Evolutionary conservation across 192 early-diverging fungal genomes (phyloP), one percentile per base, ranked within the genome.

Genomic region (Phycomyces blakesleeanus): DNA sequence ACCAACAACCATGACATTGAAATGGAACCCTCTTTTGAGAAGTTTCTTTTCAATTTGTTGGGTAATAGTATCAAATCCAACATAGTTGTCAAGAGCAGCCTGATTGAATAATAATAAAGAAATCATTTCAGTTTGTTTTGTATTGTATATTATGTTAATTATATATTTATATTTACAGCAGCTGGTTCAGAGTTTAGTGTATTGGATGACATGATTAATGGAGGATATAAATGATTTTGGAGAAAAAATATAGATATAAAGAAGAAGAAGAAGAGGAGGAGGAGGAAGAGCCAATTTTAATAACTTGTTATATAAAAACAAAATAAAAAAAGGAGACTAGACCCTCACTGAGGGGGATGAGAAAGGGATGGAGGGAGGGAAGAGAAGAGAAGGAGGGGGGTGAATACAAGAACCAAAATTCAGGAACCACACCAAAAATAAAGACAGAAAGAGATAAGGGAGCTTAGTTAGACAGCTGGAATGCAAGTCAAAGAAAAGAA

Each of bases 1-100:
- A 89, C 91, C 91, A 65, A 98, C 96, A 26, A 97, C 90, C 83
- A 98, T 97, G 66, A 98, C 76, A 79, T 97, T 98, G 75, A 98
- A 94, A 68, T 91, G 88, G 81, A 98, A 98, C 40, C 94, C 94
- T 50, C 94, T 88, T 82, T 97, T 95, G 34, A 97, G 76, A 64
- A 96, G 81, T 85, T 97, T 98, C 80, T 90, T 91, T 73, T 97
- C 93, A 77, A 97, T 96, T 85, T 98, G 96, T 64, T 85, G 80
- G 59, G 93, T 93, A 80, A 98, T 92, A 59, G 88, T 89, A 81
- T 97, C 95, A 77, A 97, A 98, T 25, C 96, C 96, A 69, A 98
- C 96, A 75, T 98, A 97, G 70, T 86, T 84, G 69, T 93, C 88
- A 57, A 91, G 81, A 44, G 75, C 67, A 68, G 78, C 76, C 85